Evolutionary conservation across 441 rosid species (phyloP).

Genomic region (Geranium incanum): DNA sequence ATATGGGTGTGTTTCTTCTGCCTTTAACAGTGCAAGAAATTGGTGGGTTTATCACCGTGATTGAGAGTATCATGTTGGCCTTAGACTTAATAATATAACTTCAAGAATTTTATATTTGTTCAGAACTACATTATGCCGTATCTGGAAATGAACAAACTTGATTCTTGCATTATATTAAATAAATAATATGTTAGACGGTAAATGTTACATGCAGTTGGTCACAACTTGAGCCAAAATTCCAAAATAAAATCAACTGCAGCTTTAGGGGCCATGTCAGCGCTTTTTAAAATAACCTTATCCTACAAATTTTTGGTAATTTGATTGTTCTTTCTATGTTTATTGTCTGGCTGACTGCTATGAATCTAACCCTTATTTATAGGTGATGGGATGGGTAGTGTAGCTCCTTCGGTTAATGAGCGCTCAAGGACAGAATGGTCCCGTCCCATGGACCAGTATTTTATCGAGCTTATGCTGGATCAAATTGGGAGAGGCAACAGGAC

Average conservation of each 20-base stretch:
- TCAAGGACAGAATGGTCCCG: conserved; percentile 67
- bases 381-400: conserved; percentile 35
- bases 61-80: background rate
- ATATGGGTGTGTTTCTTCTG: conserved; percentile 38
- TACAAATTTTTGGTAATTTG: background rate
- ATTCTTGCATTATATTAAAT: background rate
- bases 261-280: no score
- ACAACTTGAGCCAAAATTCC: no score
- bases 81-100: background rate
- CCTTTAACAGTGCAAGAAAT: background rate
- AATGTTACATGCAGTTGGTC: no score
- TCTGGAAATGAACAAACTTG: background rate
- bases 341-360: background rate
- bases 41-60: background rate
- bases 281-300: no score
- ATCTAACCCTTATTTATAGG: conserved; percentile 32
- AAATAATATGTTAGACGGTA: background rate
- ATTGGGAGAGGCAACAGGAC: conserved; percentile 60
- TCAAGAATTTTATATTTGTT: background rate
- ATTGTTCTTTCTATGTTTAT: background rate
- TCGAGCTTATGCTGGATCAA: conserved; percentile 74
- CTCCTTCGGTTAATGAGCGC: conserved; percentile 36
- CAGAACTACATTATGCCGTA: background rate
- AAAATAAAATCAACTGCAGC: no score
- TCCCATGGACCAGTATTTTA: conserved; percentile 64